phyloP scores from a whole-genome alignment of 805 yeast species.

The Monosporozyma servazzii region DNA sequence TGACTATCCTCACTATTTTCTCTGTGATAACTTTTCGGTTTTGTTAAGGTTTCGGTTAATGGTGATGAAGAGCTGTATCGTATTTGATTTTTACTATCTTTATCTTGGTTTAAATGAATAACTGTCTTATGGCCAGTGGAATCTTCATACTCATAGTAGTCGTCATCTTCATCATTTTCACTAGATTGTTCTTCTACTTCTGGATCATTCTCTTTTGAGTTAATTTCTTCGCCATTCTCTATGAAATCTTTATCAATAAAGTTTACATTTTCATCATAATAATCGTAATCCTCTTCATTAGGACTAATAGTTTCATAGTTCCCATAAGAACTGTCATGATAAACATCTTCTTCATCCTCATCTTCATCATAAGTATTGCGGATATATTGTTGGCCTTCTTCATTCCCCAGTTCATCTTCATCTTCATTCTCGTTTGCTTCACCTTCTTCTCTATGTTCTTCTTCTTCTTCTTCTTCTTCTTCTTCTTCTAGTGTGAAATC shows the following conservation, averaged over 20 bases:
- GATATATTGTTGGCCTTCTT: slow-evolving; percentile 14
- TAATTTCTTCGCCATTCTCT: slow-evolving; percentile 12
- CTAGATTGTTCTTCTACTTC: slow-evolving; percentile 23
- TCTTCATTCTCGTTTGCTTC: slow-evolving; percentile 51
- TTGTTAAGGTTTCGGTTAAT: background rate
- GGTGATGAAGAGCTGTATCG: background rate
- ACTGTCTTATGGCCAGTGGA: slow-evolving; percentile 64
- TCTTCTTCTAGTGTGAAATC: slow-evolving; percentile 42
- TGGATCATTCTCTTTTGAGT: background rate
- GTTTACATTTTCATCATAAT: slow-evolving; percentile 1
- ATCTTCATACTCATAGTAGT: slow-evolving; percentile 56
- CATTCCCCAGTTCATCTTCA: slow-evolving; percentile 58
- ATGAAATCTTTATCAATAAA: background rate
- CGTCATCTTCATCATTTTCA: slow-evolving; percentile 39
- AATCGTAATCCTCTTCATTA: slow-evolving; percentile 1
- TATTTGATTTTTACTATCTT: slow-evolving; percentile 25
- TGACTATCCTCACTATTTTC: background rate
- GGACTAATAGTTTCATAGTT: slow-evolving; percentile 5
- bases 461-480: slow-evolving; percentile 9
- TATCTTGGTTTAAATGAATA: slow-evolving; percentile 46
- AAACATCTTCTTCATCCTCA: slow-evolving; percentile 11
- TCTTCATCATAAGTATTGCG: slow-evolving; percentile 21
- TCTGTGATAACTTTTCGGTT: background rate
- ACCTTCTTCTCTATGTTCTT: slow-evolving; percentile 11
- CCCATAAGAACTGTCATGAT: slow-evolving; percentile 1